Evolutionary conservation across 2,329 filamentous ascomycete genomes (phyloP), one percentile per base, ranked within the genome.

Genomic region (Diaporthe capsici): DNA sequence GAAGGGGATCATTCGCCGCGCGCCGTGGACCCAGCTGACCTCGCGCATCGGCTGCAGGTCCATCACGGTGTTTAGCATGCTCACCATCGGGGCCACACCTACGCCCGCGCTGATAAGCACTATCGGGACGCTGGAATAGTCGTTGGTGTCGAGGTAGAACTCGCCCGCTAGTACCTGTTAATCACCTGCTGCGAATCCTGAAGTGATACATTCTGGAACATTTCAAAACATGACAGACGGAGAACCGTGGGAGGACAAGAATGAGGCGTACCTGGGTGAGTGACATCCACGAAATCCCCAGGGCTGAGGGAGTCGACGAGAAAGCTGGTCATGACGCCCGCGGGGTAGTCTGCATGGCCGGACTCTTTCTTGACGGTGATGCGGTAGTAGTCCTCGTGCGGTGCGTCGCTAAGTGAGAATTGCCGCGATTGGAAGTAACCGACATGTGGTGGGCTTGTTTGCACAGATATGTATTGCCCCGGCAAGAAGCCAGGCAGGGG

Each of bases 401-500:
- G 92, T 68, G 90, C 87, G 78, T 94, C 92, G 80, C 90, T 93
- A 76, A 95, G 87, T 37, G 92, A 94, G 84, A 95, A 95, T 83
- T 95, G 94, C 44, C 93, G 87, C 25, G 91, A 88, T 83, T 95
- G 94, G 78, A 87, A 84, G 81, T 91, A 89, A 34, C 89, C 89
- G 77, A 90, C 85, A 0, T 86, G 85, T 1, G 90, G 89, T 0
- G 94, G 88, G 68, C 88, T 85, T 10, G 92, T 82, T 68, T 89
- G 88, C 63, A 95, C 84, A 0, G 92, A 93, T 76, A 94, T 88
- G 81, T 95, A 95, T 83, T 95, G 93, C 49, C 94, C 94, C 0
- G 94, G 93, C 75, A 89, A 86, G 86, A 90, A 95, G 0, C 81
- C 60, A 0, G 93, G 93, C 55, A 95, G 85, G n/a, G 86, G 85